Evolutionary conservation across 2,329 filamentous ascomycete species (phyloP), one percentile per base, ranked within the genome.

Genomic region (Huntiella decipiens): DNA sequence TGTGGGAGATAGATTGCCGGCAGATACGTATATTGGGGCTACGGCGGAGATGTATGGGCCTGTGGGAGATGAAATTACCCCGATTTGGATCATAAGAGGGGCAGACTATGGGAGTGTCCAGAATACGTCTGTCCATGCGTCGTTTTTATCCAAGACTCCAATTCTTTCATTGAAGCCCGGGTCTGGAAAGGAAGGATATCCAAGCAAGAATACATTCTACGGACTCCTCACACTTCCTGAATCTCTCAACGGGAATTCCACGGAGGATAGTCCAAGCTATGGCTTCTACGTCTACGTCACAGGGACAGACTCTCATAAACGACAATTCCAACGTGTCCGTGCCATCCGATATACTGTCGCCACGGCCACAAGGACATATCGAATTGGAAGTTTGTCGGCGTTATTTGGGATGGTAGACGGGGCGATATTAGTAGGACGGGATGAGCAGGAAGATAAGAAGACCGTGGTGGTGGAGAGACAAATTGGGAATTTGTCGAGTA

Each of bases 21-120:
- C 44, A 5, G 46, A 49, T 2, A 50, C 44, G 1, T 15, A 37
- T 5, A 17, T 52, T 22, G 51, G 43, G 2, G 35, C 45, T 12
- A 42, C 46, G 2, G 47, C 50, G 7, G 41, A 51, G 35, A 22
- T 52, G 5, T 51, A 48, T 15, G 51, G 48, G 7, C 45, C 48
- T n/a, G 35, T 43, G 1, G 32, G 36, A 13, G 40, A 33, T n/a
- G 17, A n/a, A 4, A 37, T 34, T 7, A 38, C 43, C 8, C 41
- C 48, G 10, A 13, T 44, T n/a, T 50, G 48, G 48, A 16, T 50
- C 10, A 17, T 50, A 5, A 44, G 44, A 5, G 44, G 39, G 38
- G 37, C 40, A 6, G 35, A 50, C 15, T 50, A 40, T 22, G 40
- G 35, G 19, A 35, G 39, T 37, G 8, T 46, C 5, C 11, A 28